Percentiles rank a stretch among this genome's conserved stretches.
Conservation (phyloP, 805 yeast species). For the Blastobotrys attinorum region DNA sequence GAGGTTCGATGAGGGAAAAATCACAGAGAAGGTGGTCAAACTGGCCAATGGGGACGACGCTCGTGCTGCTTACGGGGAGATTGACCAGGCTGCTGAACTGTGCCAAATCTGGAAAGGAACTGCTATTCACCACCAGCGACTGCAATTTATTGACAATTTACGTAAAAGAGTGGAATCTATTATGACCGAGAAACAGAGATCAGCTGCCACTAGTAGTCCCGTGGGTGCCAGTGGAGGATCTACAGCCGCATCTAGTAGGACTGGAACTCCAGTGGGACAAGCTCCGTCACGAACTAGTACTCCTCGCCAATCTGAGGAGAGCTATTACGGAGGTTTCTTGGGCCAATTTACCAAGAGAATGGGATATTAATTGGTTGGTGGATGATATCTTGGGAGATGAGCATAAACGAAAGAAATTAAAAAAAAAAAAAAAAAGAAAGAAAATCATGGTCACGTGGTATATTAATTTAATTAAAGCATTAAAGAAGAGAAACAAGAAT, state of each 20-base stretch:
- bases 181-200: background rate
- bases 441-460: too few species aligned
- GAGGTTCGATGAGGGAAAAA: slow-evolving; percentile 21
- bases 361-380: slow-evolving; percentile 5
- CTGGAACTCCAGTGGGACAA: background rate
- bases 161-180: slow-evolving; percentile 16
- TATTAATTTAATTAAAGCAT: too few species aligned
- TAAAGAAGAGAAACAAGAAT: too few species aligned
- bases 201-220: background rate
- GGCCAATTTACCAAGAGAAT: slow-evolving; percentile 5
- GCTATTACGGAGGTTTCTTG: slow-evolving; percentile 1
- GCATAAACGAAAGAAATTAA: too few species aligned
- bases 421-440: too few species aligned
- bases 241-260: background rate
- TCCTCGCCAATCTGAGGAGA: background rate
- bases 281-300: background rate
- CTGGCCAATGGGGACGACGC: slow-evolving; percentile 11
- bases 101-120: slow-evolving; percentile 24
- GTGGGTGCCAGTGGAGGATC: background rate
- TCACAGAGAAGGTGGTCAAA: slow-evolving; percentile 20
- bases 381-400: too few species aligned
- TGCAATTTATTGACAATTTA: slow-evolving; percentile 18
- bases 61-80: slow-evolving; percentile 13
- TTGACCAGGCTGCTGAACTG: slow-evolving; percentile 13
- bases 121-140: slow-evolving; percentile 8